Conservation (phyloP, 495 filamentous ascomycete species). For the Podospora tetraspora region DNA sequence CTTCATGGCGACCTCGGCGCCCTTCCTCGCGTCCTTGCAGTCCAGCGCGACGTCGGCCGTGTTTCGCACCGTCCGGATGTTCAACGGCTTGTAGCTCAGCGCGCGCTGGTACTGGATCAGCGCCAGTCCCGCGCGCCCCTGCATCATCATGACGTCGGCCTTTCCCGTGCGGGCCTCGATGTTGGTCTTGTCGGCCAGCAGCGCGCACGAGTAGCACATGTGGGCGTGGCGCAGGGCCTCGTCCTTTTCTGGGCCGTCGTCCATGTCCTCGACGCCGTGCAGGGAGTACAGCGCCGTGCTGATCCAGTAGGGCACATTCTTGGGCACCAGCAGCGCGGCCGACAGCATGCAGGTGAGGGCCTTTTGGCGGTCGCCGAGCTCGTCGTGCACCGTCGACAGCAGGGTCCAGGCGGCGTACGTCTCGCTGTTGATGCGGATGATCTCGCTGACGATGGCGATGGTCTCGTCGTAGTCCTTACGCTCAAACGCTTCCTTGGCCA, state of each 20-base stretch:
- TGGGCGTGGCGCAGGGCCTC: conserved; percentile 51
- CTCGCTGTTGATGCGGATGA: conserved; percentile 78
- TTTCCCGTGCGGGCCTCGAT: conserved; percentile 29
- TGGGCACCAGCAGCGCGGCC: conserved; percentile 67
- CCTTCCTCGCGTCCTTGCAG: conserved; percentile 39
- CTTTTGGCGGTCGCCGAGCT: conserved; percentile 61
- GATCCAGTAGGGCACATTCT: conserved; percentile 62
- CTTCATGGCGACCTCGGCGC: conserved; percentile 48
- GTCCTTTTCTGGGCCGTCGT: conserved; percentile 41
- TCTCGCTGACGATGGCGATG: conserved; percentile 55
- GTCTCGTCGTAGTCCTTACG: conserved; percentile 60
- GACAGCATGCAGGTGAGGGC: conserved; percentile 62
- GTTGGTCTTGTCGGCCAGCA: conserved; percentile 60
- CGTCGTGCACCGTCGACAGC: conserved; percentile 64
- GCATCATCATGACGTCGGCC: conserved; percentile 34
- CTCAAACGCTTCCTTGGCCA: conserved; percentile 66
- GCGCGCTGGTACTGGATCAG: conserved; percentile 59
- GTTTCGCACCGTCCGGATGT: conserved; percentile 55
- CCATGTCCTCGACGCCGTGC: conserved; percentile 46
- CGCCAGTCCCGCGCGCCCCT: conserved; percentile 51
- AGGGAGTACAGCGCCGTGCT: conserved; percentile 61
- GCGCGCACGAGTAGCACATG: conserved; percentile 65
- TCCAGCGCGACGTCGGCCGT: conserved; percentile 63
- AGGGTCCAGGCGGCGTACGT: conserved; percentile 73
- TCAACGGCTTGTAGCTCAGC: conserved; percentile 53